Evolutionary conservation across 108 stramenopile species (phyloP), one percentile per base, ranked within the genome.

Genomic region (Fragilariopsis cylindrus): DNA sequence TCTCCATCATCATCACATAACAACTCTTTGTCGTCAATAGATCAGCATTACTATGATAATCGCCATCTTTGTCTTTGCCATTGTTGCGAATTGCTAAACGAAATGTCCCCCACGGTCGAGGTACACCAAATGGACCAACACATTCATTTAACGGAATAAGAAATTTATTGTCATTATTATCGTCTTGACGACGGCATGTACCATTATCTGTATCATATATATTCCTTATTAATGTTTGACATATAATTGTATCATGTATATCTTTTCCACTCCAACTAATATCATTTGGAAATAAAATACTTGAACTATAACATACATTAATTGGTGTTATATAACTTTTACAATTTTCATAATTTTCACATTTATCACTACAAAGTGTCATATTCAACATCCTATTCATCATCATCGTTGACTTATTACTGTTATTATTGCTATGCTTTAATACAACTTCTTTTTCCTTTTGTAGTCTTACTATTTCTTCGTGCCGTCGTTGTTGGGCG

Each of bases 61-160:
- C 13, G 50, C 9, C 13, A 13, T 52, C 13, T 52, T 13, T 13
- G 50, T 52, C 50, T 52, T 52, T 1, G 50, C 3, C 50, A 13
- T 52, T 52, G 9, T 13, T 13, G 13, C 43, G 8, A n/a, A n/a
- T 42, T 9, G 46, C 42, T 40, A 45, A 63, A 45, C 62, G 11
- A 72, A 81, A 82, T 16, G 48, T 70, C 4, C 82, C 82, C 82
- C 82, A 82, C 4, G 82, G 82, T 16, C 82, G 64, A 44, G 82
- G 82, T 43, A 19, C 5, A 9, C 82, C 78, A 54, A 82, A 82
- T 11, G 82, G 82, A 3, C 82, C 82, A 42, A 82, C 77, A 64
- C 82, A 82, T 19, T n/a, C 64, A 40, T 71, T 50, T 54, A 82
- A 54, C 6, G 82, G 82, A 5, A 82, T 65, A 5, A 16, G 13